A percentile compares a stretch with the other conserved stretches of the same genome.
These are phyloP conservation scores for Chaetomium tenue DNA, from an alignment of 495 filamentous ascomycete species.

Conservation along the genomic window DNA sequence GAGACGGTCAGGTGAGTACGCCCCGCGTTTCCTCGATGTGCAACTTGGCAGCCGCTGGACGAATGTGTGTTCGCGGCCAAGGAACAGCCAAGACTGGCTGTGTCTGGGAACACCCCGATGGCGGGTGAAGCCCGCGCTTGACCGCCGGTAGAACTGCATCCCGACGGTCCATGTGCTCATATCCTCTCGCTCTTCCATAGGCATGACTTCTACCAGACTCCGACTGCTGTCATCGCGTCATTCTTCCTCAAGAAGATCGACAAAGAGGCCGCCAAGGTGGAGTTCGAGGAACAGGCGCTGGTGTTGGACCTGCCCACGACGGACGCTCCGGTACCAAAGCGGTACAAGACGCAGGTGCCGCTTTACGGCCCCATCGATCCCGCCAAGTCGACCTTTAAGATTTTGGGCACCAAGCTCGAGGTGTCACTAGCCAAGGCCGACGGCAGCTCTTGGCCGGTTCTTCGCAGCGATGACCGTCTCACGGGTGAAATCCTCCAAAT, in stretches of 20 bases:
- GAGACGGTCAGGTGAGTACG: slow-evolving; percentile 65
- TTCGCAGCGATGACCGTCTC: slow-evolving; percentile 76
- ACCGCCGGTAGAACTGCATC: slow-evolving; percentile 19
- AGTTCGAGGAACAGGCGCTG: slow-evolving; percentile 59
- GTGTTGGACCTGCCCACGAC: slow-evolving; percentile 77
- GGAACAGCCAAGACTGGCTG: slow-evolving; percentile 35
- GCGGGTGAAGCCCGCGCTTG: slow-evolving; percentile 15
- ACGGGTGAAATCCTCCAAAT: slow-evolving; percentile 81
- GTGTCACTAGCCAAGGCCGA: slow-evolving; percentile 79
- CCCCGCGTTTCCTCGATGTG: slow-evolving; percentile 5
- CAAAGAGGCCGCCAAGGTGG: slow-evolving; percentile 68
- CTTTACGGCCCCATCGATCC: slow-evolving; percentile 76
- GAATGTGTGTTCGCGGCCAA: slow-evolving; percentile 29
- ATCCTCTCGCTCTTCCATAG: slow-evolving; percentile 40
- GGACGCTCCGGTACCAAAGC: slow-evolving; percentile 66
- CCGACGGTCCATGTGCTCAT: slow-evolving; percentile 23
- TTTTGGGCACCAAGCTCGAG: slow-evolving; percentile 95
- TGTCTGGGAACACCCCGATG: slow-evolving; percentile 27
- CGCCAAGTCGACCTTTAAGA: slow-evolving; percentile 70
- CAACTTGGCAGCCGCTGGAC: slow-evolving; percentile 15
- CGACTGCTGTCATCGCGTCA: slow-evolving; percentile 78
- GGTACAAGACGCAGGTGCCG: slow-evolving; percentile 69
- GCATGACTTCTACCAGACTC: slow-evolving; percentile 94
- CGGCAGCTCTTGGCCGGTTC: slow-evolving; percentile 81
- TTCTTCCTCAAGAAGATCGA: slow-evolving; percentile 97